Evolutionary conservation across 1,139 yeast genomes (phyloP).

Genomic region (Yamadazyma triangularis): DNA sequence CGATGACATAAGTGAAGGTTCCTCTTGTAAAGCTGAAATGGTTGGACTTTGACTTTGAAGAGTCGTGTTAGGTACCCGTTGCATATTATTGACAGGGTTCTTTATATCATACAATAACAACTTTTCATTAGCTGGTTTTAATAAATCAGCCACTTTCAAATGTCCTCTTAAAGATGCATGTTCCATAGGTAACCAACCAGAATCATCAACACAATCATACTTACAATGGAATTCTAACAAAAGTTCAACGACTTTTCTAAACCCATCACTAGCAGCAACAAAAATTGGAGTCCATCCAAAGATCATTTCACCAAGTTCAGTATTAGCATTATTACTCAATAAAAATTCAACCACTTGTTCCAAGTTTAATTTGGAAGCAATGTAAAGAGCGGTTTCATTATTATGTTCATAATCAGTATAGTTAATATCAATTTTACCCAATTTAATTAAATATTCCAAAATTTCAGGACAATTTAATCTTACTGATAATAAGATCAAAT

Average conservation of each 20-base stretch:
- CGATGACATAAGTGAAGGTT: slow-evolving; percentile 12
- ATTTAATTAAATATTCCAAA: slow-evolving; percentile 48
- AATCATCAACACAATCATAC: slow-evolving; percentile 61
- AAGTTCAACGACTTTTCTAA: slow-evolving; percentile 48
- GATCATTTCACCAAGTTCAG: slow-evolving; percentile 71
- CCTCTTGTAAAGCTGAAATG: slow-evolving; percentile 10
- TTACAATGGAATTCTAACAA: slow-evolving; percentile 53
- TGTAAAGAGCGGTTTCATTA: slow-evolving; percentile 77
- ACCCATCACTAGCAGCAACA: slow-evolving; percentile 88
- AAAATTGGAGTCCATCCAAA: slow-evolving; percentile 97
- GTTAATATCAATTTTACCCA: slow-evolving; percentile 62
- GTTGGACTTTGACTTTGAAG: slow-evolving; percentile 11
- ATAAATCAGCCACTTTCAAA: slow-evolving; percentile 58
- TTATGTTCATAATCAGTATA: slow-evolving; percentile 54
- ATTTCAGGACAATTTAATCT: slow-evolving; percentile 60
- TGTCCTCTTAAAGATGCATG: slow-evolving; percentile 94
- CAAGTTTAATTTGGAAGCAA: slow-evolving; percentile 67
- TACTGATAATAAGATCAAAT: slow-evolving; percentile 64
- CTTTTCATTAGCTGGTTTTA: slow-evolving; percentile 42
- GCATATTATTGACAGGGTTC: slow-evolving; percentile 34
- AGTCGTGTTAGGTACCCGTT: slow-evolving; percentile 23
- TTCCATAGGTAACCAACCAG: slow-evolving; percentile 97
- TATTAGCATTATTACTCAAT: slow-evolving; percentile 53
- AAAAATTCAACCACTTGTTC: slow-evolving; percentile 52
- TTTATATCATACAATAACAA: slow-evolving; percentile 37